Base-by-base conservation (phyloP, 805 yeast genomes). In the Starmerella bombicola region DNA sequence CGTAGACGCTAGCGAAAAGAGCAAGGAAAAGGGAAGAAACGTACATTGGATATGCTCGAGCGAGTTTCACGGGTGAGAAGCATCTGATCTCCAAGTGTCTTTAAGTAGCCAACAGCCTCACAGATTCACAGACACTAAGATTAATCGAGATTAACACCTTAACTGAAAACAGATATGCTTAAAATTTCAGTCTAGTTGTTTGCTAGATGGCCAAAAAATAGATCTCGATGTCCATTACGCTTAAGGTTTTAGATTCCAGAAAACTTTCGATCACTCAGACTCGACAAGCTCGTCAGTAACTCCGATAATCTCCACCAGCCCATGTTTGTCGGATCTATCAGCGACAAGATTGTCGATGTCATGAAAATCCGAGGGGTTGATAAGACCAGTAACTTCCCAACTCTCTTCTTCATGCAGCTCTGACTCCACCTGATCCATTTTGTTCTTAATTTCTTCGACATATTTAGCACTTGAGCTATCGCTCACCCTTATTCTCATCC, bases 321-420 rank as follows among this genome's bases (percentile, higher is more conserved):
- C 91, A 47, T 69, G 71, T 3, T 76, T 73, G 42, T 67, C 67
- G 21, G 72, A 62, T 29, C 63, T 71, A 15, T 72, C 67, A 41
- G 66, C 69, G 39, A 80, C 69, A 5, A 78, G 49, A 36, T 74
- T 78, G 2, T 78, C 79, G 19, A 86, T 61, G 10, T 71, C 76
- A 49, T 85, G 71, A 58, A 81, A 86, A 51, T 72, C 73, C 10
- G 83, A 81, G 0, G 97, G 97, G 55, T 86, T 95, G 24, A 86
- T 81, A 23, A 80, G 67, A 3, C 84, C 82, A 10, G 70, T 66
- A 12, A 74, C 68, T 36, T 70, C 74, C 71, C 76, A 74, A 13
- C 66, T 73, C 21, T 48, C 54, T 10, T 46, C 47, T 10, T 48
- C 57, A 42, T 63, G 53, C 33, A 65, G 67, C 37, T 68, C 68